Percentiles rank a stretch among this genome's conserved stretches.
Evolutionary conservation across 2,329 filamentous ascomycete genomes (phyloP).

Genomic region (Colletotrichum nymphaeae): DNA sequence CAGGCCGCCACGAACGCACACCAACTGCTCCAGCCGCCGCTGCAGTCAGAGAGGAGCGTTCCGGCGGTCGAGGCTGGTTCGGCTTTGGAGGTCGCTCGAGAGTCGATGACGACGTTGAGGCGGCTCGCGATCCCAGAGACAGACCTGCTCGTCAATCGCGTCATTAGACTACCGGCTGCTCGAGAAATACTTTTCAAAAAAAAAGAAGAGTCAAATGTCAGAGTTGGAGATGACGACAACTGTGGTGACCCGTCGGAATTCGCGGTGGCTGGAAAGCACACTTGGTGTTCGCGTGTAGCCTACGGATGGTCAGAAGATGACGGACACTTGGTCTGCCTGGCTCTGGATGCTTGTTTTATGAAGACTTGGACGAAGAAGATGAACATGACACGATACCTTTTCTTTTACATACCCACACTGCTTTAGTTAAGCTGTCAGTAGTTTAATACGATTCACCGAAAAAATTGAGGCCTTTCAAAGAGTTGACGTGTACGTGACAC

Average conservation of each 20-base stretch:
- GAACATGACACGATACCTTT: slow-evolving; percentile 10
- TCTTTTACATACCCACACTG: slow-evolving; percentile 5
- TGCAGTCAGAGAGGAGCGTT: slow-evolving; percentile 16
- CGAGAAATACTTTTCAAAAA: not conserved
- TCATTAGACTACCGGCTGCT: not conserved
- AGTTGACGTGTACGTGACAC: slow-evolving; percentile 9
- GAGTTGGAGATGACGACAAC: not conserved
- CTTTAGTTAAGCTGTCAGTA: not conserved
- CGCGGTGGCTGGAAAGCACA: not conserved
- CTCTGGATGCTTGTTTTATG: not conserved
- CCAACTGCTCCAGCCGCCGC: slow-evolving; percentile 26
- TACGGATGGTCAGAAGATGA: not conserved
- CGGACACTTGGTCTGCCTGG: not conserved
- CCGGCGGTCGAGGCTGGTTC: slow-evolving; percentile 28
- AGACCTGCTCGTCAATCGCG: not conserved
- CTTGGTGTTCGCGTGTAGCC: not conserved
- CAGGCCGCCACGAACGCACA: slow-evolving; percentile 16
- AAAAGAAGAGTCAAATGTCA: not conserved
- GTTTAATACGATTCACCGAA: slow-evolving; percentile 2
- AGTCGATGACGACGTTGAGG: slow-evolving; percentile 33
- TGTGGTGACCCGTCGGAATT: not conserved
- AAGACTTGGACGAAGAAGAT: not conserved
- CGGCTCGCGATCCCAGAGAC: slow-evolving; percentile 17
- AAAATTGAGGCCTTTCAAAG: not conserved
- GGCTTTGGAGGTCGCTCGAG: slow-evolving; percentile 27